Evolutionary conservation across 768 basidiomycete species (phyloP).

Genomic region (Lentinula aciculospora): DNA sequence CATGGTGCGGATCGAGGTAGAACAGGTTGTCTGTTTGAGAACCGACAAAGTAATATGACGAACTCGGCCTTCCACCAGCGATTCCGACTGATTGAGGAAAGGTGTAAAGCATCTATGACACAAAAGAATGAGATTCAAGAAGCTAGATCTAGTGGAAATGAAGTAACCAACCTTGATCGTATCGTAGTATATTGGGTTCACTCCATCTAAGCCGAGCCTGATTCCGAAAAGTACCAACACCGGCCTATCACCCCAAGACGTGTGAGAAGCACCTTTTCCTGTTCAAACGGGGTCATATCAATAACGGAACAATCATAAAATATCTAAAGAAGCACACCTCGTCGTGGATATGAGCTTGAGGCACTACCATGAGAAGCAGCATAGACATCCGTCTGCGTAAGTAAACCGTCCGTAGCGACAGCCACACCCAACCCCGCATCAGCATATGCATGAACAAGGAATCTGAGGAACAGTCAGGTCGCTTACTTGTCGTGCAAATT

Average conservation of each 20-base stretch:
- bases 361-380: conserved; percentile 51
- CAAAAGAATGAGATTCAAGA: neutral
- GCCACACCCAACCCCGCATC: conserved; percentile 77
- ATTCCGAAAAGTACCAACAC: conserved; percentile 86
- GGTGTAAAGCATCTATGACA: conserved; percentile 68
- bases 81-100: conserved; percentile 97
- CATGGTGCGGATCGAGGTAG: conserved; percentile 77
- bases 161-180: conserved; percentile 58
- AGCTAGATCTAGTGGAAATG: neutral
- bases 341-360: conserved; percentile 3
- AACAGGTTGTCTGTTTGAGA: conserved; percentile 84
- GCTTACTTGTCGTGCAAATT: neutral
- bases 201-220: conserved; percentile 84
- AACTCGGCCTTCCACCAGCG: conserved; percentile 93
- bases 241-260: conserved; percentile 73
- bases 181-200: conserved; percentile 93
- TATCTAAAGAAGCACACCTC: neutral
- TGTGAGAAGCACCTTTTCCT: conserved; percentile 18
- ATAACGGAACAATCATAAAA: neutral
- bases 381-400: conserved; percentile 85
- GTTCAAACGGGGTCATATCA: neutral
- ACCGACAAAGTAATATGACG: conserved; percentile 97
- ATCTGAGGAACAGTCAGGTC: conserved; percentile 31
- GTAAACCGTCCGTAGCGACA: conserved; percentile 73
- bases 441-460: conserved; percentile 73